Percentiles rank a stretch among this genome's conserved stretches.
Evolutionary conservation across 2,329 filamentous ascomycete genomes (phyloP).

Genomic region (Trichophyton rubrum): DNA sequence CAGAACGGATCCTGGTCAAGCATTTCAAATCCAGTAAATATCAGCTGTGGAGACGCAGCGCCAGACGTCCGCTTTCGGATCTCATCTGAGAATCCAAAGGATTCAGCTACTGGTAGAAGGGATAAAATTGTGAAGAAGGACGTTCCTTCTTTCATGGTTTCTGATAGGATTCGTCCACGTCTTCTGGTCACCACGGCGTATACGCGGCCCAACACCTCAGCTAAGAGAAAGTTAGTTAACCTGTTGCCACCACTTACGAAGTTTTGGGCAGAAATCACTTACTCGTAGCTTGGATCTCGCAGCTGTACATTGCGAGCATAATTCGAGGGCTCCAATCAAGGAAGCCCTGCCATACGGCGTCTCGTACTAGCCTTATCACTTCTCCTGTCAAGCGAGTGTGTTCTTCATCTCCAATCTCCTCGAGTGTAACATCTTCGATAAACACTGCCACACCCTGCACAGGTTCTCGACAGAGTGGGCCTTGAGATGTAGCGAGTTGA

Average conservation of each 20-base stretch:
- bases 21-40: slow-evolving; percentile 86
- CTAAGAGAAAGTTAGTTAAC: slow-evolving; percentile 27
- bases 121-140: slow-evolving; percentile 93
- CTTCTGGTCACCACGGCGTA: slow-evolving; percentile 97
- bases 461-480: slow-evolving; percentile 83
- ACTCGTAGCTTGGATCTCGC: slow-evolving; percentile 92
- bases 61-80: slow-evolving; percentile 90
- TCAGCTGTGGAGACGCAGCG: slow-evolving; percentile 79
- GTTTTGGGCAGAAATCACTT: slow-evolving; percentile 26
- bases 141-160: slow-evolving; percentile 86
- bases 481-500: slow-evolving; percentile 79
- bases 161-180: slow-evolving; percentile 75
- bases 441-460: slow-evolving; percentile 88
- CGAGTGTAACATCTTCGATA: slow-evolving; percentile 63
- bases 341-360: slow-evolving; percentile 73
- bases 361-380: slow-evolving; percentile 77
- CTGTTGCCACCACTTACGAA: background rate
- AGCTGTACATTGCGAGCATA: slow-evolving; percentile 93
- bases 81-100: slow-evolving; percentile 91
- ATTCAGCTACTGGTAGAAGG: slow-evolving; percentile 80
- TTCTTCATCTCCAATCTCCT: slow-evolving; percentile 42
- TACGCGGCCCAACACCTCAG: slow-evolving; percentile 86
- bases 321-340: slow-evolving; percentile 94
- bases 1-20: slow-evolving; percentile 95
- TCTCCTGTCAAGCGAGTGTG: slow-evolving; percentile 79